Evolutionary conservation across 176 grass and related monocot species (phyloP).

Genomic region (Triticum urartu): DNA sequence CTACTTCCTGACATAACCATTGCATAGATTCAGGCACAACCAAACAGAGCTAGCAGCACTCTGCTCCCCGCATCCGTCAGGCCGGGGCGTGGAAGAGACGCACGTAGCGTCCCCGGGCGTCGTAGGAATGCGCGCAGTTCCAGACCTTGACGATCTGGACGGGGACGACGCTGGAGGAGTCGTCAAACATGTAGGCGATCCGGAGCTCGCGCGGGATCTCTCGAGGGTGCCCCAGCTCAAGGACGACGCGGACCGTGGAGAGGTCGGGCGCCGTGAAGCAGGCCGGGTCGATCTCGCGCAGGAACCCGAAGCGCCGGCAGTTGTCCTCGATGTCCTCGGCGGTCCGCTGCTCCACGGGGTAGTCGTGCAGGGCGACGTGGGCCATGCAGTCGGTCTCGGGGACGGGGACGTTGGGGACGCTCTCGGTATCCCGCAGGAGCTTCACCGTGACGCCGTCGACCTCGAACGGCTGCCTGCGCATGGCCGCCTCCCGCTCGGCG

Average conservation of each 20-base stretch:
- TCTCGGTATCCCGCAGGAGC: neutral
- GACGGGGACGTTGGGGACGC: neutral
- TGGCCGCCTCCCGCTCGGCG: neutral
- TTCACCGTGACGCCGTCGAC: neutral
- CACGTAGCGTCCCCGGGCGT: neutral
- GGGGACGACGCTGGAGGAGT: neutral
- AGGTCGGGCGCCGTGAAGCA: neutral
- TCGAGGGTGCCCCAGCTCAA: neutral
- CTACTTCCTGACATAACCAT: no score
- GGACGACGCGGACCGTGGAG: neutral
- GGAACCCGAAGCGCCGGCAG: neutral
- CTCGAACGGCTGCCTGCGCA: constrained; percentile 14
- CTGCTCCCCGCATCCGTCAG: no score
- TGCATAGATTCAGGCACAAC: no score
- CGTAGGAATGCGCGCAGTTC: neutral
- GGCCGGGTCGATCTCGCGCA: neutral
- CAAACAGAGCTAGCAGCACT: no score
- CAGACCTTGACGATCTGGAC: neutral
- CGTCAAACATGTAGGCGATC: neutral
- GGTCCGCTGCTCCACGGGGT: neutral
- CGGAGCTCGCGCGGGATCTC: neutral
- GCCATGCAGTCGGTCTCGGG: neutral
- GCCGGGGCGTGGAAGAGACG: neutral
- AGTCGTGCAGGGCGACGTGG: neutral
- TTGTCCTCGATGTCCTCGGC: neutral